Conservation (phyloP, 208 protist species). For the Acanthamoeba triangularis region DNA sequence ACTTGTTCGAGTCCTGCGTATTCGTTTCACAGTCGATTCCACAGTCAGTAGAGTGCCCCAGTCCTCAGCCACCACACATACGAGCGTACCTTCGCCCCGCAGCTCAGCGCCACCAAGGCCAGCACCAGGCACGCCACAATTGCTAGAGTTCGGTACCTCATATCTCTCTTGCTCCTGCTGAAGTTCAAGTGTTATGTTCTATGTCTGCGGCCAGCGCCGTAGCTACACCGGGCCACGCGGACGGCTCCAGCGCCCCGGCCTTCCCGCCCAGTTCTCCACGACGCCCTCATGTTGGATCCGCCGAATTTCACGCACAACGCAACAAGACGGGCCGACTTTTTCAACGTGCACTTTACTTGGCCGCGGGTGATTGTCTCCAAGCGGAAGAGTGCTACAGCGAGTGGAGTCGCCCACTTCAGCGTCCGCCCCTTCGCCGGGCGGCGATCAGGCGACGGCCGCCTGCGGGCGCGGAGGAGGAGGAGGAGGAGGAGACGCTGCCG, state of each 20-base stretch:
- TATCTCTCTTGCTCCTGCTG: too few relatives aligned
- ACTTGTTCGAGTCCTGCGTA: background rate
- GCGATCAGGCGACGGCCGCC: background rate
- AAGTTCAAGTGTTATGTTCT: background rate
- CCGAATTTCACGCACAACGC: too few relatives aligned
- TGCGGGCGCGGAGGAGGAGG: background rate
- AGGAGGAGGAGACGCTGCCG: background rate
- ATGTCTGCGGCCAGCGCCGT: too few relatives aligned
- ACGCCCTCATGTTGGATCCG: too few relatives aligned
- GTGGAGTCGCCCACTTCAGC: background rate
- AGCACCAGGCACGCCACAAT: background rate
- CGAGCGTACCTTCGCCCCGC: background rate
- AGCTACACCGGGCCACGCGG: too few relatives aligned
- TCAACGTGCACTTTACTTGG: too few relatives aligned
- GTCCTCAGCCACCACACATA: background rate
- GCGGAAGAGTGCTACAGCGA: background rate
- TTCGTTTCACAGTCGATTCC: background rate
- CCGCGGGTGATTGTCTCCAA: background rate
- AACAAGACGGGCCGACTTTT: too few relatives aligned
- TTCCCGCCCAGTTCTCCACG: too few relatives aligned
- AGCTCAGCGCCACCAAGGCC: background rate
- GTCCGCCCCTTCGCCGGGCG: background rate
- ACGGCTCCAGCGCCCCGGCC: too few relatives aligned
- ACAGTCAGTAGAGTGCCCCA: background rate
- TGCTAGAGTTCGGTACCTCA: too few relatives aligned